Evolutionary conservation across 345 rosid genomes (phyloP).

Genomic region (Barbarea vulgaris): DNA sequence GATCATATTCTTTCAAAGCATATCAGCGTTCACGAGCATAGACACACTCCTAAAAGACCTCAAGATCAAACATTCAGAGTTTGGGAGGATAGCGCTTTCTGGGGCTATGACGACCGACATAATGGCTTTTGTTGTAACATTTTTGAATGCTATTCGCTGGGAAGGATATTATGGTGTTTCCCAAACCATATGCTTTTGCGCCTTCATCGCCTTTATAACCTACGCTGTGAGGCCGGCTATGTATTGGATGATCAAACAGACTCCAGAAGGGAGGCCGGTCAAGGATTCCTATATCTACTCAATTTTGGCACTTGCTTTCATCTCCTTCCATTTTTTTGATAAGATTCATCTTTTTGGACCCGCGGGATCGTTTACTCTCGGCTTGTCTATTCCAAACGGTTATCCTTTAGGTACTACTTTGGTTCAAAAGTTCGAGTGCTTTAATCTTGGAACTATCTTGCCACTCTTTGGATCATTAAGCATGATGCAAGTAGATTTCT

Average conservation of each 20-base stretch:
- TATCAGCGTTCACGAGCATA: slow-evolving; percentile 50
- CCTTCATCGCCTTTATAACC: neutral
- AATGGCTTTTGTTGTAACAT: slow-evolving; percentile 20
- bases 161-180: neutral
- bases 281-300: slow-evolving; percentile 33
- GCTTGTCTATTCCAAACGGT: slow-evolving; percentile 48
- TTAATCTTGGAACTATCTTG: slow-evolving; percentile 36
- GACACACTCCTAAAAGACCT: slow-evolving; percentile 52
- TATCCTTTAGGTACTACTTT: slow-evolving; percentile 53
- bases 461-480: slow-evolving; percentile 34
- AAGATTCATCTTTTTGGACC: slow-evolving; percentile 16
- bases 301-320: slow-evolving; percentile 36
- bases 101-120: slow-evolving; percentile 43
- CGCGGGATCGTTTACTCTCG: slow-evolving; percentile 44
- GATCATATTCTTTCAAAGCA: slow-evolving; percentile 22
- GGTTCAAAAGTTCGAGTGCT: slow-evolving; percentile 46
- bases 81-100: slow-evolving; percentile 51
- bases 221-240: slow-evolving; percentile 29
- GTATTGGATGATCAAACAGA: slow-evolving; percentile 40
- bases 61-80: slow-evolving; percentile 53
- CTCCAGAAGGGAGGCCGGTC: slow-evolving; percentile 46
- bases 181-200: slow-evolving; percentile 7
- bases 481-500: slow-evolving; percentile 29
- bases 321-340: slow-evolving; percentile 14
- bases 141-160: slow-evolving; percentile 14